Evolutionary conservation across 192 early-diverging fungal genomes (phyloP), one percentile per base, ranked within the genome.

Genomic region (Spinellus fusiger): DNA sequence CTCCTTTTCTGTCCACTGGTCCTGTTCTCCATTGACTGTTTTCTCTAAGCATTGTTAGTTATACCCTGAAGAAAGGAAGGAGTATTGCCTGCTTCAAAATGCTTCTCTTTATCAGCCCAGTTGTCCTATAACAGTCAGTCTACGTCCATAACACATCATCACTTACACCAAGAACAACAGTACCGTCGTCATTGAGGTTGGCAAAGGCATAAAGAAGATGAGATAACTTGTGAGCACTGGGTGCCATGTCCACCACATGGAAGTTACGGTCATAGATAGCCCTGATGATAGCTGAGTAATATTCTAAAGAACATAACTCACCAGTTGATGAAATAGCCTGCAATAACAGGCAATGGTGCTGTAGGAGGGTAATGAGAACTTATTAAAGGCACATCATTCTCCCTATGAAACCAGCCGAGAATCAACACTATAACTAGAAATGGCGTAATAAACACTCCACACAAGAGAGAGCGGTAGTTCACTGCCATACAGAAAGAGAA

Each of bases 181-280:
- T 71, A 35, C 89, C 86, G 51, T 85, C 75, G 0, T 71, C 69
- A 49, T 78, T 61, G 12, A 89, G 74, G 54, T 89, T 86, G 37
- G 86, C 88, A 76, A 93, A 93, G 15, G 81, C 88, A 61, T 93
- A 93, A 59, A 87, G 82, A 48, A 93, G 56, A 56, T 93, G 89
- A n/a, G 90, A 84, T 33, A 93, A 68, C 46, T 84, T 82, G 25
- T 66, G 54, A 18, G 66, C 69, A 56, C 89, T 84, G 37, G 61
- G 73, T 15, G 76, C 68, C 8, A 93, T 61, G 53, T 88, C 79
- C 34, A 74, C 57, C 6, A 87, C 86, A 55, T 75, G 76, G 63
- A 81, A 86, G 28, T 71, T 77, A 66, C 88, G 79, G 71, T 73
- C 85, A 61, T 92, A 92, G 33, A 90, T 89, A 7, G 77, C 80